Conservation (phyloP, 2,329 filamentous ascomycete genomes). For the Xylaria sp. region DNA sequence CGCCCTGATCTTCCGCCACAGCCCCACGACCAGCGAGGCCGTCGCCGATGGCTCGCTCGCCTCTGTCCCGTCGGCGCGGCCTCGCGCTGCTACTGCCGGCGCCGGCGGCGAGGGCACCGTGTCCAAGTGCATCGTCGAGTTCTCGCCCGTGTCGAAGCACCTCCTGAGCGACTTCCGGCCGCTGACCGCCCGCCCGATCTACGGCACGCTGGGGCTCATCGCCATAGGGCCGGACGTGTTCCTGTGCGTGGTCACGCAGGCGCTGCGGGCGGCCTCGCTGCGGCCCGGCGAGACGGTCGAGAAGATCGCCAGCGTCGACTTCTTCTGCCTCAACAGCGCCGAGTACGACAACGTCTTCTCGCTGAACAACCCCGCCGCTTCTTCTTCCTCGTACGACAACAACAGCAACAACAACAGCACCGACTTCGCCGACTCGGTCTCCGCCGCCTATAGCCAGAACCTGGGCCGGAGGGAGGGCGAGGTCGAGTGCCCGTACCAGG, state of each 20-base stretch:
- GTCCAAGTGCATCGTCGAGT: slow-evolving; percentile 85
- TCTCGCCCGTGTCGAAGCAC: slow-evolving; percentile 64
- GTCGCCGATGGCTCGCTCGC: slow-evolving; percentile 61
- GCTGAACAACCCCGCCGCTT: no score
- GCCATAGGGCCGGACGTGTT: slow-evolving; percentile 85
- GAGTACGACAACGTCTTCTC: slow-evolving; percentile 80
- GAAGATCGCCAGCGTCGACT: slow-evolving; percentile 83
- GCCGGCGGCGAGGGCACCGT: slow-evolving; percentile 48
- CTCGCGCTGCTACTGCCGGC: slow-evolving; percentile 47
- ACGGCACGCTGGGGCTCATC: slow-evolving; percentile 87
- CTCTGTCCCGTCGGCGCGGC: slow-evolving; percentile 52
- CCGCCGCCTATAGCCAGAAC: slow-evolving; percentile 52
- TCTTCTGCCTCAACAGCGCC: slow-evolving; percentile 86
- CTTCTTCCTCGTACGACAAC: no score
- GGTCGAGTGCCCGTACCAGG: slow-evolving; percentile 85
- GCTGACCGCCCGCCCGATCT: slow-evolving; percentile 72
- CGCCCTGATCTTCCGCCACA: slow-evolving; percentile 83
- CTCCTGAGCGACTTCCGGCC: slow-evolving; percentile 77
- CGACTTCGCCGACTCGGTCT: slow-evolving; percentile 51
- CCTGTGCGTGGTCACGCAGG: slow-evolving; percentile 82
- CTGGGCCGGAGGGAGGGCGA: slow-evolving; percentile 69
- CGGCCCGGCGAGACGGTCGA: slow-evolving; percentile 88
- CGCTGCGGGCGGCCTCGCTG: slow-evolving; percentile 77
- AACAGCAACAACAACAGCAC: slow-evolving; percentile 55
- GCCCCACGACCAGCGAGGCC: slow-evolving; percentile 62